A percentile compares a stretch with the other conserved stretches of the same genome.
phyloP scores from a whole-genome alignment of 1,139 yeast species.

The Candida freyschussii region DNA sequence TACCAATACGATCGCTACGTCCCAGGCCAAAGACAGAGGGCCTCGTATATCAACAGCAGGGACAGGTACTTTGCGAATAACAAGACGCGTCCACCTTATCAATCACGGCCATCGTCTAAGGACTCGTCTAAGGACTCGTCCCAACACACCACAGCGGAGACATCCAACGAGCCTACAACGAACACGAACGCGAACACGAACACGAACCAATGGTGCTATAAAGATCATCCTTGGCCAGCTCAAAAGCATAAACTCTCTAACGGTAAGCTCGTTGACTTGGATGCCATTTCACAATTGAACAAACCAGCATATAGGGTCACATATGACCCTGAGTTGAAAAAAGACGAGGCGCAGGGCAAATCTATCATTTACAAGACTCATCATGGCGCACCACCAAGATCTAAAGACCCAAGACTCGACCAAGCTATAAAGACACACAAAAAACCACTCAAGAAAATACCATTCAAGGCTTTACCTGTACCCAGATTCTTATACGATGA shows the following conservation, averaged over 20 bases:
- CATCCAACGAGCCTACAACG: neutral
- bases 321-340: slow-evolving; percentile 56
- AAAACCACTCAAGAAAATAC: slow-evolving; percentile 28
- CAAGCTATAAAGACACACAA: slow-evolving; percentile 8
- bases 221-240: slow-evolving; percentile 2
- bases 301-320: slow-evolving; percentile 36
- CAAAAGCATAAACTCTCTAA: slow-evolving; percentile 12
- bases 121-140: too few relatives aligned
- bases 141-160: too few relatives aligned
- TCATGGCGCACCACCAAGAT: slow-evolving; percentile 27
- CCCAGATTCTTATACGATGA: slow-evolving; percentile 59
- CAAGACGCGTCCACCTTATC: too few relatives aligned
- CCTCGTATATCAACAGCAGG: too few relatives aligned
- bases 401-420: slow-evolving; percentile 38
- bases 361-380: slow-evolving; percentile 36
- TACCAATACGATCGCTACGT: too few relatives aligned
- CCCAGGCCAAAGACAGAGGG: too few relatives aligned
- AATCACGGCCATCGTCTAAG: too few relatives aligned
- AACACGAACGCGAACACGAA: neutral
- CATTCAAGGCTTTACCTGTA: slow-evolving; percentile 38
- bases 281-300: slow-evolving; percentile 8
- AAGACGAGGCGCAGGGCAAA: slow-evolving; percentile 36
- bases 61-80: too few relatives aligned
- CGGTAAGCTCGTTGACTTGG: slow-evolving; percentile 10
- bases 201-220: neutral